These are phyloP conservation scores for Apiospora aurea DNA, from an alignment of 2,329 filamentous ascomycete genomes.

Conservation along the genomic window DNA sequence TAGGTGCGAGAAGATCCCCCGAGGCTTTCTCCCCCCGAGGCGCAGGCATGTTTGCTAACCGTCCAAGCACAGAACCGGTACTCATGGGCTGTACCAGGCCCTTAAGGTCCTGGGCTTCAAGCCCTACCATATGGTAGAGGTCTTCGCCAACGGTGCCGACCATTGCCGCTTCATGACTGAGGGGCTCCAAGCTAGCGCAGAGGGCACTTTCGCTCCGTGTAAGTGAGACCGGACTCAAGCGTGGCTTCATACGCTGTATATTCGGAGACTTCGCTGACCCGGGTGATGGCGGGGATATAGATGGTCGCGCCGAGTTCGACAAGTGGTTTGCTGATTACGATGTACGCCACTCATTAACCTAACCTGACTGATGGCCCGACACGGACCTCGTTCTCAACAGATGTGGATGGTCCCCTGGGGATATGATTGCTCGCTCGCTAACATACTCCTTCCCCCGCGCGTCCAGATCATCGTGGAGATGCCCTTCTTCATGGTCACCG, in stretches of 20 bases:
- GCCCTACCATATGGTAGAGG: slow-evolving; percentile 47
- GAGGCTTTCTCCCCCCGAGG: not conserved
- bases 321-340: slow-evolving; percentile 50
- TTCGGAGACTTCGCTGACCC: not conserved
- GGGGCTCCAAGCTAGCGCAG: slow-evolving; percentile 28
- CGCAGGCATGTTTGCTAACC: not conserved
- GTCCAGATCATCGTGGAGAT: slow-evolving; percentile 40
- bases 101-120: slow-evolving; percentile 45
- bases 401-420: too few species aligned
- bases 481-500: slow-evolving; percentile 42
- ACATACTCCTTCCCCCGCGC: not conserved
- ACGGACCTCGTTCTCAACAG: too few species aligned
- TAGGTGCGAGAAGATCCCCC: slow-evolving; percentile 37
- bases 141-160: slow-evolving; percentile 30
- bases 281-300: slow-evolving; percentile 26
- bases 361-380: too few species aligned
- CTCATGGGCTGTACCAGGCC: slow-evolving; percentile 44
- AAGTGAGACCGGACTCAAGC: slow-evolving; percentile 27
- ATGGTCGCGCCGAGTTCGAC: slow-evolving; percentile 47
- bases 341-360: too few species aligned
- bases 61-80: slow-evolving; percentile 41
- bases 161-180: slow-evolving; percentile 2
- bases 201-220: slow-evolving; percentile 40
- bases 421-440: too few species aligned
- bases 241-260: not conserved